Evolutionary conservation across 371 early-diverging fungal species (phyloP), one percentile per base, ranked within the genome.

Genomic region (Circinella umbellata): DNA sequence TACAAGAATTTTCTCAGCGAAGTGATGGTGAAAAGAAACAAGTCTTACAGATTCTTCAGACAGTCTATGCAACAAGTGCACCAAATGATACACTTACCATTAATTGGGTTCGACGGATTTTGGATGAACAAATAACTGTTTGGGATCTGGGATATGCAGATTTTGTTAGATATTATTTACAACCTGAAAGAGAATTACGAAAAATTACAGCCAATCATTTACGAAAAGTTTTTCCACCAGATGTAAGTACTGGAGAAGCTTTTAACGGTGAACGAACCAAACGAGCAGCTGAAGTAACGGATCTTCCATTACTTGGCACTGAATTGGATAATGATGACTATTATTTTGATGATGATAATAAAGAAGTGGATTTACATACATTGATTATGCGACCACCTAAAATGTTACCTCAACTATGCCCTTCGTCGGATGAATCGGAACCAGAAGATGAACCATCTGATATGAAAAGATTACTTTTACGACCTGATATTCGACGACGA

Each of bases 121-220:
- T 98, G 36, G 90, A 92, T 66, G 90, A 90, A 46, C 92, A 93
- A 42, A 92, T 94, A 0, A 75, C 81, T 2, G 83, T 79, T 47
- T 98, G 98, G 98, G 95, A 97, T 61, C 70, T 85, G 67, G 92
- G 93, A 34, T 96, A 97, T 73, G 84, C 88, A 0, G 86, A 88
- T 59, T 86, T 98, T 53, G 91, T 89, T 5, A 83, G 92, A 27
- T 80, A 81, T 4, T 95, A 91, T 71, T 79, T 96, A 63, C 92
- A 93, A 65, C 88, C 93, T 1, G 96, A 94, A 57, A 77, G 89
- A 4, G 93, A 94, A 59, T 74, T 91, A 8, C 85, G 88, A 38
- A 79, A 92, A 34, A 80, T 90, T 39, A 91, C 92, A 2, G 81
- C 90, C 0, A 85, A 74, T 1, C 91, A 92, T 54, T 69, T 94